Conservation (phyloP, 2,329 filamentous ascomycete species). For the Cladosporium sphaerospermum region DNA sequence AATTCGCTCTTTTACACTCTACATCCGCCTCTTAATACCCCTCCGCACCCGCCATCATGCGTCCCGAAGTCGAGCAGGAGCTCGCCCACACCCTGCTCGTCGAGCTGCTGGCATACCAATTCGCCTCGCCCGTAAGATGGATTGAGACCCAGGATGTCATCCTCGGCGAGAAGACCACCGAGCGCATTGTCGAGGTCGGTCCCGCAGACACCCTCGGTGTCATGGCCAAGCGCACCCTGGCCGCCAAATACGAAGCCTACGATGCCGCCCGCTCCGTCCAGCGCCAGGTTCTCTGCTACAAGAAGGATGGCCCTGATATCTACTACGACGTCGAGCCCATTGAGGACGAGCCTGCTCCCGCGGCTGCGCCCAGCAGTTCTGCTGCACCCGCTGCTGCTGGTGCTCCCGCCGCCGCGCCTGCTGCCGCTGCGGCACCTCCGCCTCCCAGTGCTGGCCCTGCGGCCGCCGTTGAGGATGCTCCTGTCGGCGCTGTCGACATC, state of each 20-base stretch:
- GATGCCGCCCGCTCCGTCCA: conserved; percentile 95
- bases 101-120: conserved; percentile 98
- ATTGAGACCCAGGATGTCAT: conserved; percentile 99
- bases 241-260: conserved; percentile 97
- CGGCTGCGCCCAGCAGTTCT: conserved; percentile 44
- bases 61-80: conserved; percentile 98
- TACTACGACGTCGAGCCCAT: conserved; percentile 98
- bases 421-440: conserved; percentile 51
- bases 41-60: conserved; percentile 53
- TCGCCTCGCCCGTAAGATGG: conserved; percentile 97
- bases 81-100: conserved; percentile 96
- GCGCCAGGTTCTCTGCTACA: conserved; percentile 97
- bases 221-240: conserved; percentile 93
- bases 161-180: conserved; percentile 88
- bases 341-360: conserved; percentile 68
- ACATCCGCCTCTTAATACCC: conserved; percentile 15
- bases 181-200: conserved; percentile 96
- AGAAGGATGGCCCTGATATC: conserved; percentile 98
- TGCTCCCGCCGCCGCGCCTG: conserved; percentile 47
- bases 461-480: conserved; percentile 76
- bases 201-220: conserved; percentile 93
- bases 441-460: conserved; percentile 74
- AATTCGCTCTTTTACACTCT: conserved; percentile 17
- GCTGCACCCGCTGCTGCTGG: conserved; percentile 41
- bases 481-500: conserved; percentile 83